Conservation (phyloP, 305 asterid species). For the Rubia peregrina region DNA sequence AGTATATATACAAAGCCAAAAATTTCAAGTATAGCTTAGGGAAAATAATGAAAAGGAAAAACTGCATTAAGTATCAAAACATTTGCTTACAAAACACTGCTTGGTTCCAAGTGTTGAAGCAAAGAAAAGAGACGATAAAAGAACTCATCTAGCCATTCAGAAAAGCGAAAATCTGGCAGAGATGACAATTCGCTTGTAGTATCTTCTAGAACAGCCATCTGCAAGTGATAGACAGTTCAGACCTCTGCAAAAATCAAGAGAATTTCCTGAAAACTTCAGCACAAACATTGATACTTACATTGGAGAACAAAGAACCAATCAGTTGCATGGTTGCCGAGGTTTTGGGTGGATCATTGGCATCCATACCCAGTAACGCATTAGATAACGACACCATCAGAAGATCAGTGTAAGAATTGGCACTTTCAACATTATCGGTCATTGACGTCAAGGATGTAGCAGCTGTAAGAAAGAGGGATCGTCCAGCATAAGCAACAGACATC, state of each 20-base stretch:
- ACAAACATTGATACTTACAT: slow-evolving; percentile 45
- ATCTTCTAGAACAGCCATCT: slow-evolving; percentile 90
- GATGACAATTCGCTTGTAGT: slow-evolving; percentile 43
- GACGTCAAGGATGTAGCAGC: slow-evolving; percentile 39
- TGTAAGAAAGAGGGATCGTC: slow-evolving; percentile 69
- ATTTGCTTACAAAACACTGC: slow-evolving; percentile 72
- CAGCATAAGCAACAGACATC: slow-evolving; percentile 86
- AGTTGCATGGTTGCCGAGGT: slow-evolving; percentile 98
- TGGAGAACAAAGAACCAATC: slow-evolving; percentile 90
- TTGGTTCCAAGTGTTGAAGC: slow-evolving; percentile 94
- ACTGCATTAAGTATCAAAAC: slow-evolving; percentile 24
- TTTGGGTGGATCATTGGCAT: slow-evolving; percentile 99
- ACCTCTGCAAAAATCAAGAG: slow-evolving; percentile 15
- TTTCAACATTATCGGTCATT: slow-evolving; percentile 37
- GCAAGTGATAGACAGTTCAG: slow-evolving; percentile 38
- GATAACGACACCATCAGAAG: slow-evolving; percentile 80
- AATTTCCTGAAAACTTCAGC: slow-evolving; percentile 14
- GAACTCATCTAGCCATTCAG: slow-evolving; percentile 99
- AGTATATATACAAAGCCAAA: slow-evolving; percentile 11
- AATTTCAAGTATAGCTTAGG: slow-evolving; percentile 1
- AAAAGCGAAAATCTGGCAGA: slow-evolving; percentile 59
- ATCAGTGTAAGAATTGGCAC: slow-evolving; percentile 61
- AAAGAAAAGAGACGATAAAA: slow-evolving; percentile 82
- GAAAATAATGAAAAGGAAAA: slow-evolving; percentile 5
- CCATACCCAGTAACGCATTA: slow-evolving; percentile 94